Base-by-base conservation (phyloP, 2,329 filamentous ascomycete species). In the Pseudopyrenochaeta lycopersici region DNA sequence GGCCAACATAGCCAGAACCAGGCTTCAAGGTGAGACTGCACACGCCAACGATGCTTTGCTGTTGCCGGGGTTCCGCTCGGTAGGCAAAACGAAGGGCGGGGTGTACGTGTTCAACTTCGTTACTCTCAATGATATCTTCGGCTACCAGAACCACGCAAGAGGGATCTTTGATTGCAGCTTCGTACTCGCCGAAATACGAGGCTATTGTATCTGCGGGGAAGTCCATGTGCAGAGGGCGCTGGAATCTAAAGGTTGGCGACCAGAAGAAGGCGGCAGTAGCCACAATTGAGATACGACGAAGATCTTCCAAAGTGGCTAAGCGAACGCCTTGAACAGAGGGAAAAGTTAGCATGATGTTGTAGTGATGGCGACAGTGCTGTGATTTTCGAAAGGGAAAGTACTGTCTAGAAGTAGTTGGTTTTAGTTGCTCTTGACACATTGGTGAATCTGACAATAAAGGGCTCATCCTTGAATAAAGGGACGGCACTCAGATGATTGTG, bases 261-360 rank as follows among this genome's bases (percentile, higher is more conserved):
- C 57, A 62, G 52, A 60, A 71, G 54, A 72, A 72, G 20, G 67
- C 65, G 15, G 68, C 64, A 12, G 68, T 64, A 30, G 67, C 69
- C 21, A 72, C 68, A 9, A 62, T 54, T 3, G 67, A 63, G 40
- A 72, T 69, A 31, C 67, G 64, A 42, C 48, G 36, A 38, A 72
- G 42, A 32, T 72, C 67, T 6, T 60, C 46, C 14, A 52, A 20
- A 7, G 60, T 70, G 4, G 66, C 69, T n/a, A 67, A 43, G 12
- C 66, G 64, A n/a, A 68, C 52, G 35, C 55, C 50, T 15, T 66
- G 52, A 21, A 66, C 54, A 35, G 45, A 23, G 15, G 66, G 61
- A 32, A 59, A 20, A 39, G 56, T 44, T 7, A 54, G 38, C 58
- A 65, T 63, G 44, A 36, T 50, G 35, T 46, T 15, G 36, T 20